Evolutionary conservation across 257 asterid species (phyloP), one percentile per base, ranked within the genome.

Genomic region (Handroanthus guayacan): DNA sequence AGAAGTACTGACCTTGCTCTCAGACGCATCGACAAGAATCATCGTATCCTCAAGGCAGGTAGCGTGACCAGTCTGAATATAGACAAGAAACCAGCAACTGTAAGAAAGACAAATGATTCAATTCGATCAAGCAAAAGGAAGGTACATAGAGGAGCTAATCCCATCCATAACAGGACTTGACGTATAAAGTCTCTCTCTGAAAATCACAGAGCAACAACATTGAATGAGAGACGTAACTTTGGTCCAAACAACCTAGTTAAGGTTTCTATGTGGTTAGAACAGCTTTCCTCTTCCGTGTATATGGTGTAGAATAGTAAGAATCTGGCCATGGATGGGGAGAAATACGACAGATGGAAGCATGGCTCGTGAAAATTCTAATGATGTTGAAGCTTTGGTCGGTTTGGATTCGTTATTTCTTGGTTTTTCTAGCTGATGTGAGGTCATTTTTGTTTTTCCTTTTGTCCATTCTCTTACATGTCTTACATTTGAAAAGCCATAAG

Each of bases 91-190:
- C 73, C 79, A 31, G 74, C 68, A 38, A 72, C 78, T 56, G 81
- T 20, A 63, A 79, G 62, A 43, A 72, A 76, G 75, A 79, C 58
- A 38, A 62, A 80, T 69, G 89, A 87, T 83, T 74, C 88, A 34
- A 80, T 77, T 58, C 76, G 72, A 65, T 82, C 88, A 0, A 91
- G 98, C 87, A 86, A 91, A 75, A 82, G 97, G 78, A 80, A 67
- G 72, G 92, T 88, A 70, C 81, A 82, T 38, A 82, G 80, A 85
- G 97, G 97, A 43, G 86, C 96, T 5, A 89, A 93, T 71, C 98
- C 98, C 38, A 93, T 93, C 74, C 98, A 93, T 81, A 93, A 93
- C 83, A 85, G 90, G 62, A 76, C 84, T 25, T 91, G 88, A 77
- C 36, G 37, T 13, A 62, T 54, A 36, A 34, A 37, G 55, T 41